Evolutionary conservation across 768 basidiomycete genomes (phyloP), one percentile per base, ranked within the genome.

Genomic region (Psilocybe cyanescens): DNA sequence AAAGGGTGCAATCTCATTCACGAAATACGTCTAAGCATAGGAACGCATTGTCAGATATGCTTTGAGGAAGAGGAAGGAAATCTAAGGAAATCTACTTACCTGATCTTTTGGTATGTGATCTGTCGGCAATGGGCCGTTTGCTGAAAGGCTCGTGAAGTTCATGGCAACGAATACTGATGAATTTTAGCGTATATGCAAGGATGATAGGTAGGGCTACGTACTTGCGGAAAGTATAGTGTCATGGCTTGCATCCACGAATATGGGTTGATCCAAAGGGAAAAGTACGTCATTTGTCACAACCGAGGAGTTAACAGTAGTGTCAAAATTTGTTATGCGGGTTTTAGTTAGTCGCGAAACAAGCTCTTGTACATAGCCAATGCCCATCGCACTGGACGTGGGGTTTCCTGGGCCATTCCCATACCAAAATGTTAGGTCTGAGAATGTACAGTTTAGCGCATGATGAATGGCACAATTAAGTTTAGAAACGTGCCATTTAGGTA

Each of bases 201-300:
- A 28, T 16, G 16, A 14, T 6, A 49, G 9, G 57, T 4, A 41
- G 29, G 33, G 11, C 33, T 14, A 68, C 81, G 14, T 64, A 87
- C 87, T 82, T 56, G 89, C 82, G 17, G 87, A 75, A 2, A 91
- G 80, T 17, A 91, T 85, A 4, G 88, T 87, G 65, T 93, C 92
- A 63, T 93, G 91, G 19, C 82, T 86, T 1, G 87, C 87, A 66
- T 93, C 91, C 17, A 91, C 90, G 57, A 85, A 92, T 30, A 93
- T 75, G 17, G 74, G 75, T 60, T 88, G 84, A 35, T 79, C 67
- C 2, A 89, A 72, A 1, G 87, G 88, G 77, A 88, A 88, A 0
- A 78, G 83, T 14, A 75, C 73, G 1, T 74, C 69, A 61, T 77
- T 84, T 54, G 81, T 75, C 60, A 91, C 84, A 58, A 91, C 78